Evolutionary conservation across 129 eudicot species (phyloP).

Genomic region (Flaveria sonorensis): DNA sequence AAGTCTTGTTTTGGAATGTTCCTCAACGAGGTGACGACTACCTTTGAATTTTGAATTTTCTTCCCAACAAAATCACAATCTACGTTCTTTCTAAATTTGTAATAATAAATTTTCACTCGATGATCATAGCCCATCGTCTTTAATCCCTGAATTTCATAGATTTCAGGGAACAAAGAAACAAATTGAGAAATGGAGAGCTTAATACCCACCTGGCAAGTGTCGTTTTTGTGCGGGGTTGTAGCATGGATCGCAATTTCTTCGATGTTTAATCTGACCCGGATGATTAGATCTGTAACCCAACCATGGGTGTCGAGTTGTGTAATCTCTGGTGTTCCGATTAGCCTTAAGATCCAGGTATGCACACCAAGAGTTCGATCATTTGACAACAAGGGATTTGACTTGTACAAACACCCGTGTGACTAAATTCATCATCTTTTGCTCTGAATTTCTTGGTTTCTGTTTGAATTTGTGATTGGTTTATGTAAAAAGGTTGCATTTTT

Average conservation of each 20-base stretch:
- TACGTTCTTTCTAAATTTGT: background rate
- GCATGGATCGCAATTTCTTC: slow-evolving; percentile 74
- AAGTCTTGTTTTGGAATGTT: slow-evolving; percentile 20
- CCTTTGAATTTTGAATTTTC: slow-evolving; percentile 19
- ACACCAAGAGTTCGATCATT: slow-evolving; percentile 24
- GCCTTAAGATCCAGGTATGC: slow-evolving; percentile 86
- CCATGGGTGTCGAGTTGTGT: slow-evolving; percentile 69
- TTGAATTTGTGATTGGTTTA: no score
- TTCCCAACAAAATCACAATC: slow-evolving; percentile 14
- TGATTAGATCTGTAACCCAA: slow-evolving; percentile 68
- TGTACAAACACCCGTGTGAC: background rate
- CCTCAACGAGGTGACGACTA: slow-evolving; percentile 20
- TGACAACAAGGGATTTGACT: slow-evolving; percentile 15
- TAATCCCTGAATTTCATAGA: slow-evolving; percentile 10
- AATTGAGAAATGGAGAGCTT: slow-evolving; percentile 49
- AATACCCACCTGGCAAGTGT: slow-evolving; percentile 67
- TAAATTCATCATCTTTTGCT: background rate
- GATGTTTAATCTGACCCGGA: slow-evolving; percentile 54
- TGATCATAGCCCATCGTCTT: slow-evolving; percentile 4
- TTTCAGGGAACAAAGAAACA: slow-evolving; percentile 3
- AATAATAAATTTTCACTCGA: background rate
- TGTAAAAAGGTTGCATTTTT: no score
- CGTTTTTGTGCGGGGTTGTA: slow-evolving; percentile 56
- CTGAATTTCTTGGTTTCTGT: background rate
- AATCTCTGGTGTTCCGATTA: slow-evolving; percentile 45